Conservation (phyloP, 768 basidiomycete genomes). For the Tylopilus cervinicoccineus region DNA sequence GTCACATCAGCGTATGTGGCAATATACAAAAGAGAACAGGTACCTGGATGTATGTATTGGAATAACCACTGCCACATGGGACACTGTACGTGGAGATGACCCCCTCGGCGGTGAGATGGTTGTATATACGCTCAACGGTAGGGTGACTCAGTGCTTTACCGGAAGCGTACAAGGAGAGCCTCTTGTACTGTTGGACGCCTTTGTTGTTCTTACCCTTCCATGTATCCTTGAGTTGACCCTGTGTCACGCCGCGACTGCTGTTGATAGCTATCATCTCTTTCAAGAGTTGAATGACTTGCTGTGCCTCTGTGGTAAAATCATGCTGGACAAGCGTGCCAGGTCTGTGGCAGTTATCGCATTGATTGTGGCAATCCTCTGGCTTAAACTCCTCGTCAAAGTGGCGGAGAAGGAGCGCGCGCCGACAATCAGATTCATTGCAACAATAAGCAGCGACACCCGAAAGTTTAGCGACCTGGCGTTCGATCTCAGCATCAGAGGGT, state of each 20-base stretch:
- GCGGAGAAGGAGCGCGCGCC: constrained; percentile 81
- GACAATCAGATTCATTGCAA: constrained; percentile 76
- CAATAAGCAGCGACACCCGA: constrained; percentile 77
- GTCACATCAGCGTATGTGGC: neutral
- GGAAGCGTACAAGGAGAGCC: constrained; percentile 50
- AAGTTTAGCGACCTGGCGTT: constrained; percentile 62
- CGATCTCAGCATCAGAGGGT: constrained; percentile 47
- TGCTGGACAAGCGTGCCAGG: constrained; percentile 40
- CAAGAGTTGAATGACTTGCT: constrained; percentile 55
- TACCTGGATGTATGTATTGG: constrained; percentile 52
- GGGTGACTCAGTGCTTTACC: constrained; percentile 47
- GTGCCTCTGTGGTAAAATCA: constrained; percentile 62
- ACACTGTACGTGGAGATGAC: constrained; percentile 47
- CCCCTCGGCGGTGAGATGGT: constrained; percentile 48
- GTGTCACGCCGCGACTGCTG: constrained; percentile 51
- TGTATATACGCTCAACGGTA: constrained; percentile 63
- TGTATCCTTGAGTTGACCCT: constrained; percentile 53
- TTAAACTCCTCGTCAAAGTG: constrained; percentile 87
- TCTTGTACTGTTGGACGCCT: constrained; percentile 41
- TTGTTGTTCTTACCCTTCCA: constrained; percentile 59
- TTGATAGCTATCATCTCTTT: constrained; percentile 40
- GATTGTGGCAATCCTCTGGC: constrained; percentile 53
- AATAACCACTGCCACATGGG: constrained; percentile 46
- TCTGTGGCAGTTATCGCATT: constrained; percentile 82
- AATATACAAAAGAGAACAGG: neutral